Conservation (phyloP, 2,329 filamentous ascomycete genomes). For the Aspergillus sp. region DNA sequence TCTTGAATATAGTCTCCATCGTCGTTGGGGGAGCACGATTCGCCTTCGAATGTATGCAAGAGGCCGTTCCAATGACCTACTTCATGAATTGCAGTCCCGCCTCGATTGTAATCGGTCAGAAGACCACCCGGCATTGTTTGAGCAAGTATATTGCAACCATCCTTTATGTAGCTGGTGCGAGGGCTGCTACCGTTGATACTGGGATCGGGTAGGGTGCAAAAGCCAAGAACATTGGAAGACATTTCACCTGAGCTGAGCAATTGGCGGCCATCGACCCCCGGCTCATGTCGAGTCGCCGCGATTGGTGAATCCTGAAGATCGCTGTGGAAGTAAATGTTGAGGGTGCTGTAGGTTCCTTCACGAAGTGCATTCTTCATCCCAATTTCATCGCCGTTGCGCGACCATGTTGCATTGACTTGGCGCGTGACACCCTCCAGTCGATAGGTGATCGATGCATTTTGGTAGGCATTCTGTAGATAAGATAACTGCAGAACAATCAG, state of each 20-base stretch:
- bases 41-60: conserved; percentile 46
- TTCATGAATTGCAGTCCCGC: conserved; percentile 48
- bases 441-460: conserved; percentile 49
- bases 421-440: conserved; percentile 50
- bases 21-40: conserved; percentile 33
- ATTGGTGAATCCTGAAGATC: conserved; percentile 42
- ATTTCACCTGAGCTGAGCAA: conserved; percentile 14
- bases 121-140: conserved; percentile 55
- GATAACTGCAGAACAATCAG: conserved; percentile 24
- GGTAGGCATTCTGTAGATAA: conserved; percentile 48
- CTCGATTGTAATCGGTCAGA: conserved; percentile 49
- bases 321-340: conserved; percentile 63
- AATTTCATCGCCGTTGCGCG: conserved; percentile 48
- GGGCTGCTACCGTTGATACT: conserved; percentile 39
- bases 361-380: conserved; percentile 56
- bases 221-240: conserved; percentile 48
- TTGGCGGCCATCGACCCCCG: conserved; percentile 27
- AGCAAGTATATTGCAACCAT: conserved; percentile 60
- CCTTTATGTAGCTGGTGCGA: conserved; percentile 45
- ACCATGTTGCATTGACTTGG: conserved; percentile 57
- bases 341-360: conserved; percentile 52
- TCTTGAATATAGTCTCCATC: conserved; percentile 46
- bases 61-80: conserved; percentile 50
- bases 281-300: conserved; percentile 20
- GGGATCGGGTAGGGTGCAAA: conserved; percentile 52